Evolutionary conservation across 2,329 filamentous ascomycete genomes (phyloP).

Genomic region (Botrytis byssoidea): DNA sequence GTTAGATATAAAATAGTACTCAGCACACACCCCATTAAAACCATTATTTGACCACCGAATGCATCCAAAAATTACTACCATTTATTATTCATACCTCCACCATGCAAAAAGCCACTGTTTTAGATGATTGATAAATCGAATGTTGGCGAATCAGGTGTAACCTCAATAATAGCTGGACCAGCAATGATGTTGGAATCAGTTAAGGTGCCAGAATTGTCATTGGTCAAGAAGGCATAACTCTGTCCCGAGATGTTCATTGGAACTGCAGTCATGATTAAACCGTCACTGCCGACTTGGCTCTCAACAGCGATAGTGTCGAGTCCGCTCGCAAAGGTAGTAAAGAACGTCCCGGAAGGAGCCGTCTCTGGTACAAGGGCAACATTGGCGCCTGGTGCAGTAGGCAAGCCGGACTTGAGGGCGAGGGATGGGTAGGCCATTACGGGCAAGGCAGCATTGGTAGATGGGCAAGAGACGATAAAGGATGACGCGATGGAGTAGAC

Average conservation of each 20-base stretch:
- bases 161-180: slow-evolving; percentile 41
- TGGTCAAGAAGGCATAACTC: slow-evolving; percentile 44
- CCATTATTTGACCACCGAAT: background rate
- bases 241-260: slow-evolving; percentile 41
- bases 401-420: slow-evolving; percentile 32
- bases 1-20: background rate
- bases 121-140: slow-evolving; percentile 31
- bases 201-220: slow-evolving; percentile 39
- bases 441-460: slow-evolving; percentile 53
- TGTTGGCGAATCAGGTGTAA: slow-evolving; percentile 35
- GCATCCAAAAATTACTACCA: too few relatives aligned
- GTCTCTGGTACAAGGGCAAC: slow-evolving; percentile 34
- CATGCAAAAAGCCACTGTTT: background rate
- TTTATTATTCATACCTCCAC: background rate
- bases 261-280: slow-evolving; percentile 35
- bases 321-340: slow-evolving; percentile 41
- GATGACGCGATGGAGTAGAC: slow-evolving; percentile 62
- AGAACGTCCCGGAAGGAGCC: slow-evolving; percentile 34
- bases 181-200: slow-evolving; percentile 43
- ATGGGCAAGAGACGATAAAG: slow-evolving; percentile 60
- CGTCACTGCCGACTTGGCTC: slow-evolving; percentile 33
- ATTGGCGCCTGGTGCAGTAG: slow-evolving; percentile 29
- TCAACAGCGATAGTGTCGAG: slow-evolving; percentile 40
- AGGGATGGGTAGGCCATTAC: slow-evolving; percentile 60
- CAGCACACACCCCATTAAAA: background rate